phyloP scores from a whole-genome alignment of 1,139 yeast genomes.

The Blastobotrys illinoisensis region DNA sequence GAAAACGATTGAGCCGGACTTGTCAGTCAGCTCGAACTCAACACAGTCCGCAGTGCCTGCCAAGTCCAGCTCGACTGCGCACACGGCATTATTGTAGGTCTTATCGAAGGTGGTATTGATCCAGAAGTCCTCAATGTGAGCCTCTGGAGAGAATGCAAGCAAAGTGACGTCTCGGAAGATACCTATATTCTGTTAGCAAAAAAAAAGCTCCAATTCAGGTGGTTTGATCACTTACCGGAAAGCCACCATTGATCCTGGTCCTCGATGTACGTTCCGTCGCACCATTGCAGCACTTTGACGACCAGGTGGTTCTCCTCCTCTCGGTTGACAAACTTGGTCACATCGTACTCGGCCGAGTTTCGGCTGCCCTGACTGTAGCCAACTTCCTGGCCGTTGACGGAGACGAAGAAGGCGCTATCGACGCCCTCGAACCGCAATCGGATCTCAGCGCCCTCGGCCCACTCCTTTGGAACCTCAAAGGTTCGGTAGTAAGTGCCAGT shows the following conservation, averaged over 20 bases:
- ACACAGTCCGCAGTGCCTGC: background rate
- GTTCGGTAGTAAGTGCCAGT: slow-evolving; percentile 30
- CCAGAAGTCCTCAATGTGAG: slow-evolving; percentile 23
- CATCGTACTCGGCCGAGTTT: slow-evolving; percentile 33
- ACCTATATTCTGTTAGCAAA: slow-evolving; percentile 10
- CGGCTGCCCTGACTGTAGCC: slow-evolving; percentile 36
- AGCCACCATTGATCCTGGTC: slow-evolving; percentile 39
- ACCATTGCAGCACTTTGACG: slow-evolving; percentile 35
- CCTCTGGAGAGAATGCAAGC: slow-evolving; percentile 17
- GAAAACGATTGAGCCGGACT: slow-evolving; percentile 1
- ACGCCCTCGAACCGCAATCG: slow-evolving; percentile 34
- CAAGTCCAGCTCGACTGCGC: slow-evolving; percentile 4
- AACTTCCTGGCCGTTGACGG: slow-evolving; percentile 29
- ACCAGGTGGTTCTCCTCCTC: slow-evolving; percentile 14
- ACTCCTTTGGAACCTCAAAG: slow-evolving; percentile 18
- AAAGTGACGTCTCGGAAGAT: slow-evolving; percentile 26
- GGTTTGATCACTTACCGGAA: slow-evolving; percentile 26
- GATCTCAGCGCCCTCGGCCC: slow-evolving; percentile 13
- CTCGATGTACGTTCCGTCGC: slow-evolving; percentile 34
- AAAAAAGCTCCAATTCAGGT: background rate
- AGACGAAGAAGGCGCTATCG: slow-evolving; percentile 34
- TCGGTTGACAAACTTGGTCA: slow-evolving; percentile 16
- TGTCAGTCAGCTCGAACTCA: slow-evolving; percentile 1
- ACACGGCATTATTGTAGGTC: slow-evolving; percentile 11
- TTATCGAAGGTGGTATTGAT: slow-evolving; percentile 15